These are phyloP conservation scores for Monosporascus sp. DNA, from an alignment of 2,329 filamentous ascomycete species.

Conservation along the genomic window DNA sequence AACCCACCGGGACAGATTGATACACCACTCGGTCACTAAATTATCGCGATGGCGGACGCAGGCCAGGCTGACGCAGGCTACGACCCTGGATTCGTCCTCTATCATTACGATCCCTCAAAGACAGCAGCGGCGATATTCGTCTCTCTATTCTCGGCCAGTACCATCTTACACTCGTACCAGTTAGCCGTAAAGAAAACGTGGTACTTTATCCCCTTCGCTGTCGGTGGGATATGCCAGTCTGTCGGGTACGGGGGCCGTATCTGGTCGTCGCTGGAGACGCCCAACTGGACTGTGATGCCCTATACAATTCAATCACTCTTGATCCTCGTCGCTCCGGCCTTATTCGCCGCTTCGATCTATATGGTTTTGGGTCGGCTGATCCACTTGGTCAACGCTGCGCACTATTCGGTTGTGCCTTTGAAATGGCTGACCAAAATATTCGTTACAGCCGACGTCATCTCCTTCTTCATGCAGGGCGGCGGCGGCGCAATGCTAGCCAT, in stretches of 20 bases:
- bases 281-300: conserved; percentile 30
- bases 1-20: too few species aligned
- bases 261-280: conserved; percentile 33
- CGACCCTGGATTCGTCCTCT: conserved; percentile 21
- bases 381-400: conserved; percentile 30
- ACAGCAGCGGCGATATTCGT: conserved; percentile 35
- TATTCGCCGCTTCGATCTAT: conserved; percentile 40
- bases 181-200: conserved; percentile 35
- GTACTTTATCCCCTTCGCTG: conserved; percentile 45
- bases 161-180: conserved; percentile 30
- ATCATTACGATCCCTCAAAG: conserved; percentile 39
- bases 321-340: conserved; percentile 34
- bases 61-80: too few species aligned
- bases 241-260: conserved; percentile 48
- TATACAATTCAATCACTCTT: conserved; percentile 35
- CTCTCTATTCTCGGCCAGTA: conserved; percentile 32
- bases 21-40: too few species aligned
- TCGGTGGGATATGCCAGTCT: conserved; percentile 46
- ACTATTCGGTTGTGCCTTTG: conserved; percentile 34
- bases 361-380: conserved; percentile 39
- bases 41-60: too few species aligned
- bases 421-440: conserved; percentile 45
- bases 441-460: conserved; percentile 42
- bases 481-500: neutral
- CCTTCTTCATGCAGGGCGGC: conserved; percentile 37